These are phyloP conservation scores for Linnemannia zychae DNA, from an alignment of 192 early-diverging fungal genomes.

Conservation along the genomic window DNA sequence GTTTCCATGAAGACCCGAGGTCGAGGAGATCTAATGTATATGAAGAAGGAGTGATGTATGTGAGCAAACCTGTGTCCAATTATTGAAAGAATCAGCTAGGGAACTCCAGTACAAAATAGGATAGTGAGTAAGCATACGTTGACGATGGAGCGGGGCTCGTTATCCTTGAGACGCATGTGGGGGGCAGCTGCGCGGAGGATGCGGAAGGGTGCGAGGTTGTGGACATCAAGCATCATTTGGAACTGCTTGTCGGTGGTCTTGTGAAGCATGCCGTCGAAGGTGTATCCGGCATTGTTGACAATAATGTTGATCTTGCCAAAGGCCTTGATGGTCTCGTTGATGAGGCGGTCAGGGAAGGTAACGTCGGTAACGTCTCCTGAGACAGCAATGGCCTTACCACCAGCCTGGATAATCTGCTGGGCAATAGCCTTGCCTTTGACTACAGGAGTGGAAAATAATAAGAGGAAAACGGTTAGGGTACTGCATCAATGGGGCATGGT, in stretches of 20 bases:
- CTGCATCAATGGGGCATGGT: background rate
- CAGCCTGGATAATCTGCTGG: slow-evolving; percentile 81
- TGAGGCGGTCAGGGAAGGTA: slow-evolving; percentile 66
- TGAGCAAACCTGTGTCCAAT: background rate
- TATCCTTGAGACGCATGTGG: slow-evolving; percentile 70
- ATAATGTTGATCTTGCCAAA: slow-evolving; percentile 87
- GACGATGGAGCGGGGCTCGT: slow-evolving; percentile 68
- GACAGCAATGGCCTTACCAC: slow-evolving; percentile 91
- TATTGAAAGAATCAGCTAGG: too few relatives aligned
- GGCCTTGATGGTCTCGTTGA: slow-evolving; percentile 69
- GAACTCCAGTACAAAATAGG: background rate
- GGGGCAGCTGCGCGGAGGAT: slow-evolving; percentile 70
- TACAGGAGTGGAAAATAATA: slow-evolving; percentile 22
- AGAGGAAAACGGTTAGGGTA: background rate
- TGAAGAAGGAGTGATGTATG: background rate
- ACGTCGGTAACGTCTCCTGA: slow-evolving; percentile 70
- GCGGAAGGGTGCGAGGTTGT: slow-evolving; percentile 75
- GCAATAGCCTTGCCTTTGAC: slow-evolving; percentile 85
- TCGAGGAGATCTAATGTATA: slow-evolving; percentile 61
- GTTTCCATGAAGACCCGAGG: slow-evolving; percentile 91
- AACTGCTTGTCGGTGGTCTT: slow-evolving; percentile 94
- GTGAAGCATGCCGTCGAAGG: slow-evolving; percentile 93
- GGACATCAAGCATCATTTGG: slow-evolving; percentile 86
- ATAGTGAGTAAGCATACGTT: slow-evolving; percentile 28
- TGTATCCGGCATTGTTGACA: slow-evolving; percentile 98